Percentiles rank a stretch among this genome's conserved stretches.
These are phyloP conservation scores for Arthrocladium fulminans DNA, from an alignment of 2,329 filamentous ascomycete genomes.

Conservation along the genomic window DNA sequence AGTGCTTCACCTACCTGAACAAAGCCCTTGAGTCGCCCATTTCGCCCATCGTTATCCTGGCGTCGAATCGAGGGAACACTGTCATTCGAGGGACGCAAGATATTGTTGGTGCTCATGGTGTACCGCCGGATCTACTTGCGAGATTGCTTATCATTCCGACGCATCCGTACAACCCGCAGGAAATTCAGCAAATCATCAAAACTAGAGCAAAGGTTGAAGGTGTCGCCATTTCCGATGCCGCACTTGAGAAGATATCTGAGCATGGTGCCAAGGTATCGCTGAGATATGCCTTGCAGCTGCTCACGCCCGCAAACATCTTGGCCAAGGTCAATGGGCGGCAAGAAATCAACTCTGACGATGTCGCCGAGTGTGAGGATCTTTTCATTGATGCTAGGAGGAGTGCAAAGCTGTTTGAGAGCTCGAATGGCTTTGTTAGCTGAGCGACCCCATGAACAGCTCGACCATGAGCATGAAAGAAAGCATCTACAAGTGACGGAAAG, in stretches of 20 bases:
- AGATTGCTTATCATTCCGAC: constrained; percentile 95
- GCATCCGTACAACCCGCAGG: constrained; percentile 73
- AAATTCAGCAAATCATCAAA: constrained; percentile 87
- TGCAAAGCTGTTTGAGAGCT: constrained; percentile 59
- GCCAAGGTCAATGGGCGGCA: constrained; percentile 71
- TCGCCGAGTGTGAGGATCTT: constrained; percentile 72
- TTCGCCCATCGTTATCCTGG: constrained; percentile 92
- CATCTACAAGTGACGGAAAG: too few relatives aligned
- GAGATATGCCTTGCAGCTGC: constrained; percentile 83
- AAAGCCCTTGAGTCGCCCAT: constrained; percentile 92
- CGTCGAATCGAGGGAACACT: constrained; percentile 90
- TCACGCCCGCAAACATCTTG: constrained; percentile 84
- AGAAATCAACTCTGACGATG: constrained; percentile 68
- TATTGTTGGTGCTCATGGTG: constrained; percentile 78
- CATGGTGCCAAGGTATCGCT: constrained; percentile 84
- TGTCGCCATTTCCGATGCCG: constrained; percentile 68
- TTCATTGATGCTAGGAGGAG: constrained; percentile 77
- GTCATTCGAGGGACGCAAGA: constrained; percentile 78
- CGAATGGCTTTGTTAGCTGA: constrained; percentile 57
- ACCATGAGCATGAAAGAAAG: background rate
- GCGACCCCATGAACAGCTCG: background rate
- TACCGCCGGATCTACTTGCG: constrained; percentile 86
- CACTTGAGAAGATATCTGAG: constrained; percentile 76
- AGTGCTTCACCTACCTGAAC: constrained; percentile 98
- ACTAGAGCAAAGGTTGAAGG: constrained; percentile 75